Evolutionary conservation across 2,329 filamentous ascomycete genomes (phyloP).

Genomic region (Magnaporthales sp.): DNA sequence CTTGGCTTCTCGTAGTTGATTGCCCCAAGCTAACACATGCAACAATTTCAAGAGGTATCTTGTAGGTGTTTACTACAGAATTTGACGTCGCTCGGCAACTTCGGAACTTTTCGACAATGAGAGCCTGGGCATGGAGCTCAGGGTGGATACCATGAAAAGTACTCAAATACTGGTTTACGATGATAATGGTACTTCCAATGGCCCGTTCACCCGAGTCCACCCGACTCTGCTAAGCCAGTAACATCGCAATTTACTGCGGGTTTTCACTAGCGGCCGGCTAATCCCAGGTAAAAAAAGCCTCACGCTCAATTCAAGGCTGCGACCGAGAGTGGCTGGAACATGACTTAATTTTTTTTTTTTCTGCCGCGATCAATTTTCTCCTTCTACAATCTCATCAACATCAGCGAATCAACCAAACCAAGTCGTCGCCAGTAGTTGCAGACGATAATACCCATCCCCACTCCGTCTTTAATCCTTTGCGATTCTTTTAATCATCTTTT

Average conservation of each 20-base stretch:
- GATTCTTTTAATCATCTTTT: constrained; percentile 1
- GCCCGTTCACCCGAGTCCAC: background rate
- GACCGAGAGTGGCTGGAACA: background rate
- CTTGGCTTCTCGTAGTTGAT: background rate
- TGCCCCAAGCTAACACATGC: background rate
- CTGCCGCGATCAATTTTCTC: background rate
- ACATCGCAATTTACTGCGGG: background rate
- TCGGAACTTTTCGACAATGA: background rate
- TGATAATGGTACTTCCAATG: background rate
- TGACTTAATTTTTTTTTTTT: constrained; percentile 1
- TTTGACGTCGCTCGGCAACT: background rate
- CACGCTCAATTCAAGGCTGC: background rate
- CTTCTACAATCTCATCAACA: background rate
- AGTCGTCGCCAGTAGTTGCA: background rate
- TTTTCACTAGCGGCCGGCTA: background rate
- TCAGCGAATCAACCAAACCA: background rate
- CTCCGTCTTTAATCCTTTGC: background rate
- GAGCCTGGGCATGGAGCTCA: background rate
- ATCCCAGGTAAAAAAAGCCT: background rate
- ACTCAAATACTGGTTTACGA: background rate
- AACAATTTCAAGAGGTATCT: background rate
- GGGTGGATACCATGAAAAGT: background rate
- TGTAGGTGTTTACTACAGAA: background rate
- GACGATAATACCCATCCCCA: constrained; percentile 3
- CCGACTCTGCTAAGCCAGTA: background rate